Conservation (phyloP, 2,329 filamentous ascomycete genomes). For the Colletotrichum sp. region DNA sequence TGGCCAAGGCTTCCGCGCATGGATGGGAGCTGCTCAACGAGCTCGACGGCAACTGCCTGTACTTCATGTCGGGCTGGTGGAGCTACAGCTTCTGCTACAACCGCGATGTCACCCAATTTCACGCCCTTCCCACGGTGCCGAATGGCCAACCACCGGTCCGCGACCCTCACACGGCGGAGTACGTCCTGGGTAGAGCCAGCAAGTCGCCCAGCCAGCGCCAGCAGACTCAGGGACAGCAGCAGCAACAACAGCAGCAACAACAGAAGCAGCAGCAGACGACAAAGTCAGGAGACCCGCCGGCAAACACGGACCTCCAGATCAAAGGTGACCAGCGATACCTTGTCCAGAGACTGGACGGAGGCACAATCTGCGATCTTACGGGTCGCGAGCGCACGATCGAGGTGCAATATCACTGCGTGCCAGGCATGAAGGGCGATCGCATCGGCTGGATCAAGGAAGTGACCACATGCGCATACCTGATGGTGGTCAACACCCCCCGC, state of each 20-base stretch:
- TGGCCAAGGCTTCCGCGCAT: conserved; percentile 75
- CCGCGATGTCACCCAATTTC: conserved; percentile 86
- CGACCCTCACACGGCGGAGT: conserved; percentile 78
- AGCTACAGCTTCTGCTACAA: conserved; percentile 95
- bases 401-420: conserved; percentile 81
- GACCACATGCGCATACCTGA: conserved; percentile 88
- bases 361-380: conserved; percentile 87
- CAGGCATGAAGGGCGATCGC: conserved; percentile 72
- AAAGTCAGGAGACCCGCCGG: conserved; percentile 17
- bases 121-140: conserved; percentile 73
- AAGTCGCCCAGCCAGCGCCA: conserved; percentile 21
- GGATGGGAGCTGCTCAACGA: conserved; percentile 82
- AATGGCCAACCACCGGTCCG: conserved; percentile 77
- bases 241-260: neutral
- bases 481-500: conserved; percentile 89
- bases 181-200: conserved; percentile 71
- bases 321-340: conserved; percentile 87
- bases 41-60: conserved; percentile 82
- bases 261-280: conserved; percentile 1
- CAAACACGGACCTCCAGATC: conserved; percentile 73
- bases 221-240: conserved; percentile 13
- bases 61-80: conserved; percentile 89
- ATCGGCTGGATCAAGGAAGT: conserved; percentile 95
- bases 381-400: conserved; percentile 83
- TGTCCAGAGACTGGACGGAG: conserved; percentile 79